Base-by-base conservation (phyloP, 768 basidiomycete genomes). In the Rhodotorula taiwanensis region DNA sequence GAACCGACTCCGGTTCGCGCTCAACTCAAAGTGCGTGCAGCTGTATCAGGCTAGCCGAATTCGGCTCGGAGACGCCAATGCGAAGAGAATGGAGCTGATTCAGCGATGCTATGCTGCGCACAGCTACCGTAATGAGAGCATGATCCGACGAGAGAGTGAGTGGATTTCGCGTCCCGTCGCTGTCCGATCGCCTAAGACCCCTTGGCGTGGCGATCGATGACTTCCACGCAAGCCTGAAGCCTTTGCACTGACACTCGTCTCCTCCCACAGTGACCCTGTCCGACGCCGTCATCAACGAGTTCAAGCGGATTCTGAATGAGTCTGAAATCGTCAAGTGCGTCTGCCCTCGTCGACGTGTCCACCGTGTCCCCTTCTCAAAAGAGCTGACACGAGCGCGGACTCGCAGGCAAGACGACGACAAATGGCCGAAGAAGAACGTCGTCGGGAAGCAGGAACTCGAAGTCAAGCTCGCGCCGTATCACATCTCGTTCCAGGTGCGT, bases 341-440 rank as follows among this genome's bases (percentile, higher is more conserved):
- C 5, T 48, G 15, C 2, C 45, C 25, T 2, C 42, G 25, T 21
- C 55, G 30, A 33, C 43, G n/a, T n/a, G n/a, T n/a, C n/a, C n/a
- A n/a, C n/a, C 16, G 52, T 16, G n/a, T 43, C 18, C 47, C 28
- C 16, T 10, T 30, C 18, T 23, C 53, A 15, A n/a, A n/a, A n/a
- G n/a, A n/a, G n/a, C n/a, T 42, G n/a, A 23, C 41, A 18, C 20
- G 39, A 31, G 30, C 51, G 23, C n/a, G 16, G 8, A 8, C 28
- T 8, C 31, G 28, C 77, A 98, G 93, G 79, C 95, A 99, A 82
- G 95, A 99, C 75, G 95, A 99, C 78, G 82, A 85, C 1, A 88
- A 90, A 72, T 99, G 95, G 95, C 95, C 95, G 7, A 95, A 97
- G 79, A 97, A 95, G 80, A 94, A 94, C 76, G 92, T 97, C 34